Base-by-base conservation (phyloP, 1,284 basidiomycete species). In the Stygiomarasmius scandens region DNA sequence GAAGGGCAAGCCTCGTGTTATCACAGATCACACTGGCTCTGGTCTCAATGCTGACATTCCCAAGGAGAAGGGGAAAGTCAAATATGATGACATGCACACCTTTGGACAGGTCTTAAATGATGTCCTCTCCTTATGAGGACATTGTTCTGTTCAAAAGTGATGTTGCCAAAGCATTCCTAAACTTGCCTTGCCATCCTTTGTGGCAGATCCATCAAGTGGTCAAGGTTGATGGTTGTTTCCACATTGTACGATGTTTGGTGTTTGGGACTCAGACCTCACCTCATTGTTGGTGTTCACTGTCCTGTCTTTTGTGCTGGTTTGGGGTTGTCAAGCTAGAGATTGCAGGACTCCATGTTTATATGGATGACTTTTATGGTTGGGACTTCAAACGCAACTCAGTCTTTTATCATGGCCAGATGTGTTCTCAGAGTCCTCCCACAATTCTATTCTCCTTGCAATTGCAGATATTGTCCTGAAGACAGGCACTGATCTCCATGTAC, bases 121-220 rank as follows among this genome's bases (percentile, higher is more conserved):
- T 32, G 29, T 32, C 29, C 12, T 32, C 5, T 12, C 29, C 29
- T 32, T 12, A 32, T 32, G 29, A 38, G 0, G 5, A 44, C 2
- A 54, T 68, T 29, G 47, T 64, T 19, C 52, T 65, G 0, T 72
- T 66, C 55, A 71, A 71, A 58, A 65, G 64, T 14, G 67, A 72
- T 53, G 65, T 73, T 3, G 22, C 64, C 1, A 59, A 59, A 10
- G 71, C 71, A 1, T 73, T 71, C 50, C 63, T 65, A 9, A 70
- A 66, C 55, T 61, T 70, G 1, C 68, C 68, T 0, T 66, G 64
- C 14, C 66, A 71, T 56, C 69, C 67, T 1, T 27, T 68, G 4
- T 72, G 67, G 67, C 71, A 74, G 47, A 32, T 73, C 1, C 58
- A 56, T 24, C 71, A 74, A 52, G 59, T 70, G 12, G 67, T 73